phyloP scores from a whole-genome alignment of 495 filamentous ascomycete genomes.

The Letharia columbiana region DNA sequence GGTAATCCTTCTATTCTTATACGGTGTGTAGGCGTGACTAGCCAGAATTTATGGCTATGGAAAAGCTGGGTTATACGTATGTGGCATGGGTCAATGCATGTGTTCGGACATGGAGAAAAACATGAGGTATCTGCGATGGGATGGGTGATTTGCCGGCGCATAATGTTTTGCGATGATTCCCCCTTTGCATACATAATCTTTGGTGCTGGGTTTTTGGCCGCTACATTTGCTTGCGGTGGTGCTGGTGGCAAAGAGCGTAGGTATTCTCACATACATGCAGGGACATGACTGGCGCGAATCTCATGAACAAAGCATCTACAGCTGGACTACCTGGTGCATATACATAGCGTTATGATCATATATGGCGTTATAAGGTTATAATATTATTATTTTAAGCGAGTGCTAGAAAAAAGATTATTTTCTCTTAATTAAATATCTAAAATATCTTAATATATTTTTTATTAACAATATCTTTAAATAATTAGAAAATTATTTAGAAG shows the following conservation, averaged over 20 bases:
- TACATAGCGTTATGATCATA: conserved; percentile 17
- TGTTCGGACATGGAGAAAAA: conserved; percentile 5
- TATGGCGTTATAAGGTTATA: too few relatives aligned
- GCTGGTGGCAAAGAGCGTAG: not conserved
- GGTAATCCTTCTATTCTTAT: not conserved
- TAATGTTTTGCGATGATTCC: conserved; percentile 26
- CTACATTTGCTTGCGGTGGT: not conserved
- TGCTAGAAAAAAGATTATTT: too few relatives aligned
- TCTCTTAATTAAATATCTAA: too few relatives aligned
- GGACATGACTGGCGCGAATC: not conserved
- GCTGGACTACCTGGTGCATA: conserved; percentile 20
- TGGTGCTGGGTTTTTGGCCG: not conserved
- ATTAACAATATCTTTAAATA: too few relatives aligned
- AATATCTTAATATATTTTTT: too few relatives aligned
- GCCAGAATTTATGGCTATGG: conserved; percentile 5
- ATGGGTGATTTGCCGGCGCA: conserved; percentile 12
- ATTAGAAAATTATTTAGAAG: too few relatives aligned
- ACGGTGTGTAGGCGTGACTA: not conserved
- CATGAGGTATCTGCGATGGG: conserved; percentile 14
- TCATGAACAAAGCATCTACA: conserved; percentile 12
- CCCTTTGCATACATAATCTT: conserved; percentile 21
- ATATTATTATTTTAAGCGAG: too few relatives aligned
- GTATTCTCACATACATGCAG: not conserved
- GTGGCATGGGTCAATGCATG: conserved; percentile 14
- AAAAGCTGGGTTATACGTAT: conserved; percentile 13